Conservation (phyloP, 148 eudicot genomes). For the Bassia scoparia region DNA sequence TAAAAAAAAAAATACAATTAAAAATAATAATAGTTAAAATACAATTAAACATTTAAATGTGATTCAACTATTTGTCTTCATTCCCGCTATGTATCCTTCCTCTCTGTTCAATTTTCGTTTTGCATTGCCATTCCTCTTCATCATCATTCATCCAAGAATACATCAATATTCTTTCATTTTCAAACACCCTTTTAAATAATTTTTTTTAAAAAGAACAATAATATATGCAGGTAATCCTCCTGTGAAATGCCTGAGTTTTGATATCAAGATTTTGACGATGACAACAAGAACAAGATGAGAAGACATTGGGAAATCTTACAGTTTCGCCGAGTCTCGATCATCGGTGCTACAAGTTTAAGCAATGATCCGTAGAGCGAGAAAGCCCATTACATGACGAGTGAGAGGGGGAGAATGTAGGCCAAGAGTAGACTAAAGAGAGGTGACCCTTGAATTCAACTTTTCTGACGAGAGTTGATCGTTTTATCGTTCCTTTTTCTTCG, state of each 20-base stretch:
- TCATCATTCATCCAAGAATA: background rate
- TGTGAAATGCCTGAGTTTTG: conserved; percentile 34
- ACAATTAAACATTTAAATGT: background rate
- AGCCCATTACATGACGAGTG: conserved; percentile 13
- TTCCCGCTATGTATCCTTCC: conserved; percentile 25
- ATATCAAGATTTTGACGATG: conserved; percentile 22
- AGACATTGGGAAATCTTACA: conserved; percentile 24
- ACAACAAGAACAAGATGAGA: conserved; percentile 17
- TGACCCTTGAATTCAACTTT: conserved; percentile 33
- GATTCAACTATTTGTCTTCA: conserved; percentile 2
- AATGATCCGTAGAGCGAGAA: background rate
- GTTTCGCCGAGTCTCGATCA: conserved; percentile 19
- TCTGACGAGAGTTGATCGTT: conserved; percentile 34
- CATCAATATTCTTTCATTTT: background rate
- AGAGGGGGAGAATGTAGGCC: background rate
- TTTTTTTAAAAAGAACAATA: background rate
- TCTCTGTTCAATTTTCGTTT: conserved; percentile 14
- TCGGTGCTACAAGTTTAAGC: conserved; percentile 4
- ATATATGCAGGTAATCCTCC: conserved; percentile 38
- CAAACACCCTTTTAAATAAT: background rate
- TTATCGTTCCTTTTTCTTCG: too few species aligned
- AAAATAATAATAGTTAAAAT: background rate
- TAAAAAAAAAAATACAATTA: background rate
- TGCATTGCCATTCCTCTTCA: background rate
- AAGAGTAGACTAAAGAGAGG: conserved; percentile 16